Conservation (phyloP, 768 basidiomycete species). For the Hypholoma fasciculare region DNA sequence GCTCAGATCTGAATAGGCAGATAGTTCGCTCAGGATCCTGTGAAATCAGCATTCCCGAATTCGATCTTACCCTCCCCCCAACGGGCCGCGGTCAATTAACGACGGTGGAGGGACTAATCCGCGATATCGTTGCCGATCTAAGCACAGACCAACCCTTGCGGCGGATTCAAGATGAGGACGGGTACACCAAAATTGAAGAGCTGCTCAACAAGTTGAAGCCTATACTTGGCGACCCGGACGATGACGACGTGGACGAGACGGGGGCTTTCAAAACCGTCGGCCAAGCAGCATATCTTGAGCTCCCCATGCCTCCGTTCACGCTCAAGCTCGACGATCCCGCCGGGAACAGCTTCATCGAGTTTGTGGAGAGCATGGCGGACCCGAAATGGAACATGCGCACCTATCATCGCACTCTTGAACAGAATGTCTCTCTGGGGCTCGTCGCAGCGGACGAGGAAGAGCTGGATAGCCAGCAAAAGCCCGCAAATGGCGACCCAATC, state of each 20-base stretch:
- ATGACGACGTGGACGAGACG: slow-evolving; percentile 42
- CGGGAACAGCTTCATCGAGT: slow-evolving; percentile 97
- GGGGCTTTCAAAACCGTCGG: slow-evolving; percentile 10
- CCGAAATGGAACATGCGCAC: slow-evolving; percentile 90
- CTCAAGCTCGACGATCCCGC: slow-evolving; percentile 89
- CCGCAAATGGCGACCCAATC: slow-evolving; percentile 26
- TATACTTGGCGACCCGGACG: slow-evolving; percentile 63
- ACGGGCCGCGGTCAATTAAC: slow-evolving; percentile 87
- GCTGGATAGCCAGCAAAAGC: background rate
- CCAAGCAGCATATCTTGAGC: slow-evolving; percentile 38
- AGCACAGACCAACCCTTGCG: slow-evolving; percentile 81
- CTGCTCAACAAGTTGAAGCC: slow-evolving; percentile 67
- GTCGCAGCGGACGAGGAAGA: slow-evolving; percentile 47
- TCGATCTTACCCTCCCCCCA: slow-evolving; percentile 87
- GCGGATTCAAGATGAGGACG: slow-evolving; percentile 70
- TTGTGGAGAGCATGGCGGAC: slow-evolving; percentile 82
- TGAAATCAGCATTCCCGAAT: slow-evolving; percentile 83
- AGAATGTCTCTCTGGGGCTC: slow-evolving; percentile 81
- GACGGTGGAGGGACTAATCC: slow-evolving; percentile 92
- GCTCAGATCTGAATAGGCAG: slow-evolving; percentile 87
- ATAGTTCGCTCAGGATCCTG: slow-evolving; percentile 87
- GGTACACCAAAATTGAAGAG: slow-evolving; percentile 70
- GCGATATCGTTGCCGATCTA: slow-evolving; percentile 81
- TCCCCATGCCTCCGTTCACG: slow-evolving; percentile 73
- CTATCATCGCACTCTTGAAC: slow-evolving; percentile 76